These are phyloP conservation scores for Cystobasidium tubakii DNA, from an alignment of 768 basidiomycete genomes.

Conservation along the genomic window DNA sequence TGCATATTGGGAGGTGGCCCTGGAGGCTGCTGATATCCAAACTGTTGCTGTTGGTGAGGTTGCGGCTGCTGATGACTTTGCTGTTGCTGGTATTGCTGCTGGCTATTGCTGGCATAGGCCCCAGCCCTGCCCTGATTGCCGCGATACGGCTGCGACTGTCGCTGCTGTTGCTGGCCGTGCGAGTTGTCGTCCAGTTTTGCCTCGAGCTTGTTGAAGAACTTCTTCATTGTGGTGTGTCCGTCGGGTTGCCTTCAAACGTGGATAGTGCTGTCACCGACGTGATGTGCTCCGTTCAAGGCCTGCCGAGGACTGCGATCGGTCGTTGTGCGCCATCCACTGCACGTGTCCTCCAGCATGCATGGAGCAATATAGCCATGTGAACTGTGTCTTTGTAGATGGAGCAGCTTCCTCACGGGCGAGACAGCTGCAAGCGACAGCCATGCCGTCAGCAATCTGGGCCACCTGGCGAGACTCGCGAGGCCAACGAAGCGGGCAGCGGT, in stretches of 20 bases:
- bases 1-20: conserved; percentile 22
- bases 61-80: conserved; percentile 12
- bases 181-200: not conserved
- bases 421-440: too few relatives aligned
- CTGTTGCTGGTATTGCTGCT: conserved; percentile 29
- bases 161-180: conserved; percentile 9
- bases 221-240: conserved; percentile 9
- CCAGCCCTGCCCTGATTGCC: not conserved
- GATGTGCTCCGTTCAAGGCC: too few relatives aligned
- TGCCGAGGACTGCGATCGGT: too few relatives aligned
- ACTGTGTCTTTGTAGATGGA: too few relatives aligned
- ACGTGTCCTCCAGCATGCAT: too few relatives aligned
- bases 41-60: conserved; percentile 21
- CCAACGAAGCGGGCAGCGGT: not conserved
- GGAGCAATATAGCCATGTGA: too few relatives aligned
- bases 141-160: conserved; percentile 13
- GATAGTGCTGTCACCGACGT: too few relatives aligned
- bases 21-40: conserved; percentile 1
- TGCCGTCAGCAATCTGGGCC: too few relatives aligned
- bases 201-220: conserved; percentile 24
- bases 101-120: not conserved
- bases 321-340: too few relatives aligned
- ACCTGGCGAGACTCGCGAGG: too few relatives aligned
- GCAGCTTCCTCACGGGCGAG: too few relatives aligned
- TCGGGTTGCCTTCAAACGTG: too few relatives aligned